Evolutionary conservation across 345 rosid species (phyloP), one percentile per base, ranked within the genome.

Genomic region (Eucalyptus grandis): DNA sequence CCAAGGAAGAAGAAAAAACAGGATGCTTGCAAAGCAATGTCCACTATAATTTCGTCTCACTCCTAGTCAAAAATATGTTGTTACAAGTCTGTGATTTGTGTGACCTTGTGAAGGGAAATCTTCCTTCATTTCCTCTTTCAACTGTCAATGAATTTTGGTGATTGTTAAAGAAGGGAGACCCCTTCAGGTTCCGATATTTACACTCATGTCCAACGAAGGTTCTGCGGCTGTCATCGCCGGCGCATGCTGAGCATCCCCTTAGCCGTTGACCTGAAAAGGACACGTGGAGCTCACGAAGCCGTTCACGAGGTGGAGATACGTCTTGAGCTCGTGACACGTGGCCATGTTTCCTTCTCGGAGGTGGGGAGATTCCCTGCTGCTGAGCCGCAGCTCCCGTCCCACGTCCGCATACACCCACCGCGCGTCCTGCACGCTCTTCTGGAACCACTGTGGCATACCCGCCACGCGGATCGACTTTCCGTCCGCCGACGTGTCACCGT

Each of bases 241-340:
- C 11, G 77, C 82, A 31, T 87, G n/a, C 49, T 8, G 21, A 90
- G 87, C 34, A 89, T 89, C 65, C 90, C 91, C 56, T 26, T 88
- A 7, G 93, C 95, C 1, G 94, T 92, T 19, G 92, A 92, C 88
- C 90, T 90, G 10, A 94, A 92, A 92, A 1, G 96, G 96, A 87
- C 95, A 94, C 8, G 90, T 87, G 44, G 95, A 93, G 77, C 95
- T 93, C 81, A 91, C 95, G 50, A 94, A 94, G 43, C 95, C 92
- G 11, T 90, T 88, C 11, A 95, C 96, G 24, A 94, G 91, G 51
- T 92, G 94, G 1, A 95, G 90, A 44, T 93, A 95, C 11, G 96
- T 95, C 87, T 92, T 90, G 8, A 95, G 91, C 46, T 95, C 96
- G 88, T 95, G 97, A 91, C 96, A 95, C 69, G 94, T 90, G 88